Conservation (phyloP, 768 basidiomycete genomes). For the Tulasnella sp. region DNA sequence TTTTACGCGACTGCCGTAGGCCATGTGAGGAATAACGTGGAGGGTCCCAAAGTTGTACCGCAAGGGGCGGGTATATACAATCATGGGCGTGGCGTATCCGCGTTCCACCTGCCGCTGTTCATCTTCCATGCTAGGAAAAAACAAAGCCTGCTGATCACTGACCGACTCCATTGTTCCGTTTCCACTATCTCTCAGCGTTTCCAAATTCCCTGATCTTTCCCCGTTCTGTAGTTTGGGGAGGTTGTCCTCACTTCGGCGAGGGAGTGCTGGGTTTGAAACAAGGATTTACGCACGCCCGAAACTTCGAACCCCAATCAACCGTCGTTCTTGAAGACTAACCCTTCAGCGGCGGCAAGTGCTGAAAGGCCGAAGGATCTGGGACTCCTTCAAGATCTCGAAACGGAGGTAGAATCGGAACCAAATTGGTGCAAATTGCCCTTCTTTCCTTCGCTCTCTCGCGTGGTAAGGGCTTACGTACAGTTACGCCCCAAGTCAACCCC, state of each 20-base stretch:
- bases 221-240: background rate
- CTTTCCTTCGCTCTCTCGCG: no score
- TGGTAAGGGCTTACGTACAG: no score
- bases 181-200: background rate
- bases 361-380: background rate
- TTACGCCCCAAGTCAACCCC: no score
- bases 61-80: background rate
- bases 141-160: background rate
- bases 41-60: background rate
- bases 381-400: background rate
- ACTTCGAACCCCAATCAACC: background rate
- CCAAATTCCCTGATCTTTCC: background rate
- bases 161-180: background rate
- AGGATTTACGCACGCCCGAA: background rate
- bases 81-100: no score
- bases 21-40: background rate
- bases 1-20: background rate
- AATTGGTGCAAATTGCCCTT: no score
- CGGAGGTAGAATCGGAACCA: background rate
- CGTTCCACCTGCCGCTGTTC: background rate
- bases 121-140: no score
- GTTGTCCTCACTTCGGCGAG: background rate
- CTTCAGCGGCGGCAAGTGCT: background rate
- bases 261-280: background rate
- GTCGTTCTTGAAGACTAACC: background rate